phyloP scores from a whole-genome alignment of 805 yeast species.

The Candida berthetii region DNA sequence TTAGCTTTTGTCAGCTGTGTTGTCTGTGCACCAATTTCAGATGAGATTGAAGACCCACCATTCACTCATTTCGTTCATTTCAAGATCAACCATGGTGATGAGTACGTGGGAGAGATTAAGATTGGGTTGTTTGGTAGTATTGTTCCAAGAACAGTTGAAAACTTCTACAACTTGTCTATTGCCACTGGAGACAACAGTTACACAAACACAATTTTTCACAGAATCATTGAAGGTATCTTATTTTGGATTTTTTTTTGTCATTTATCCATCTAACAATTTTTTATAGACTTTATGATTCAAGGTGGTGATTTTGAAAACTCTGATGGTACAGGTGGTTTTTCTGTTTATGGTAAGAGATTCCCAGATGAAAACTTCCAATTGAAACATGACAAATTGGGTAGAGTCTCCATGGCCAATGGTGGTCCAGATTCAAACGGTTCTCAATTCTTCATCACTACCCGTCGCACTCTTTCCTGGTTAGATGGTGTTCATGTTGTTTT shows the following conservation, averaged over 20 bases:
- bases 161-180: constrained; percentile 46
- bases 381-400: constrained; percentile 63
- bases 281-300: constrained; percentile 63
- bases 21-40: constrained; percentile 7
- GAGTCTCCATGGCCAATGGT: constrained; percentile 67
- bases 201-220: constrained; percentile 60
- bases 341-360: constrained; percentile 70
- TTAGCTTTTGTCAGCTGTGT: constrained; percentile 1
- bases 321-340: constrained; percentile 71
- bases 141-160: constrained; percentile 57
- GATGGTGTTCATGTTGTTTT: constrained; percentile 69
- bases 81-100: constrained; percentile 13
- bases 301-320: constrained; percentile 77
- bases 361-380: constrained; percentile 72
- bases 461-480: constrained; percentile 32
- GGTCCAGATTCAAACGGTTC: constrained; percentile 67
- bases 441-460: constrained; percentile 65
- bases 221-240: constrained; percentile 43
- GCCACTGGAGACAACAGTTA: constrained; percentile 31
- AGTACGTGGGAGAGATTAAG: constrained; percentile 28
- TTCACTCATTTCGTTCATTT: constrained; percentile 20
- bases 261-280: no score
- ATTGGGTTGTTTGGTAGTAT: constrained; percentile 62
- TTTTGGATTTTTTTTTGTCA: no score
- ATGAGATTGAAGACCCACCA: constrained; percentile 16